Evolutionary conservation across 495 filamentous ascomycete genomes (phyloP), one percentile per base, ranked within the genome.

Genomic region (Aspergillus indologenus): DNA sequence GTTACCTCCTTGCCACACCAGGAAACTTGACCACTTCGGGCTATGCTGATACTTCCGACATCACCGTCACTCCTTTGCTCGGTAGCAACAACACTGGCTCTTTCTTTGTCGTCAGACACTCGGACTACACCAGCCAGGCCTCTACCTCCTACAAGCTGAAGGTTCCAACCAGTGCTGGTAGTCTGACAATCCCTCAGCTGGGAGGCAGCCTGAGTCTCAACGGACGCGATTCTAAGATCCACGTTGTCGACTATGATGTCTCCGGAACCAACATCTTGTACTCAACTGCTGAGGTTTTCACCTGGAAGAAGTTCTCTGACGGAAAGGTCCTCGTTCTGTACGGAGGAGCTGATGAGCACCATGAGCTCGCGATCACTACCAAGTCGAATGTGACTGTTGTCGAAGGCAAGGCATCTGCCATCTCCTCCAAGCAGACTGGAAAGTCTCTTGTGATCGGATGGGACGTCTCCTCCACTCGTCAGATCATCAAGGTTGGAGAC

Each of bases 221-320:
- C 61, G 88, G 88, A 0, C 81, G 89, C 51, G 90, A 94, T 65
- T 88, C 87, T 0, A 91, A 91, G 68, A 77, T 87, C 53, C 83
- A 89, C 64, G 84, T 92, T 19, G 86, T 85, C 11, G 87, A 94
- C 66, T 92, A 91, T 62, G 72, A 84, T 51, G 72, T 93, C 53
- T 80, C 81, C 0, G 81, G 81, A n/a, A 76, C 75, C 0, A 85
- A 77, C 9, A 67, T 93, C 19, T 71, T 91, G 5, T 92, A 92
- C 72, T 91, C 87, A 0, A 87, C 89, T 5, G 87, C 85, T 0
- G 89, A 94, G 57, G 79, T 91, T 24, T 90, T 90, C 55, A 90
- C 87, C 0, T 87, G 84, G 84, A 83, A 87, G 68, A 75, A 79
- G 48, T 81, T 83, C 61, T 79, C 74, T n/a, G 65, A 78, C 8